Percentiles rank a stretch among this genome's conserved stretches.
These are phyloP conservation scores for Colletotrichum cuscutae DNA, from an alignment of 2,329 filamentous ascomycete species.

Conservation along the genomic window DNA sequence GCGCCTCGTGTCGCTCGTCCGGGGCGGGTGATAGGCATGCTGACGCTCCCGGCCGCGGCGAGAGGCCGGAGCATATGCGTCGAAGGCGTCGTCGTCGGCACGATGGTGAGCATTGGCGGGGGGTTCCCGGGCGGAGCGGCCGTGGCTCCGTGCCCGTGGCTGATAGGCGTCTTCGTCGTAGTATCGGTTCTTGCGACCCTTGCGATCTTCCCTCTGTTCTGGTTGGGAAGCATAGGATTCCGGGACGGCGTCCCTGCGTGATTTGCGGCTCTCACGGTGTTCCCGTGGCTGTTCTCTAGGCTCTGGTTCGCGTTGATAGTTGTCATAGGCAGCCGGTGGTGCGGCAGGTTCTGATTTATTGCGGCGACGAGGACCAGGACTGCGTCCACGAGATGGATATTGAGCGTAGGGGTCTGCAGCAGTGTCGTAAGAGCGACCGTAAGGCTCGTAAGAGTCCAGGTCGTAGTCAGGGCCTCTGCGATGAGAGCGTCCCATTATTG, in stretches of 20 bases:
- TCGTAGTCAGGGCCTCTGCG: conserved; percentile 12
- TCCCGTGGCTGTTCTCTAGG: neutral
- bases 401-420: neutral
- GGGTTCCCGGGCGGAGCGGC: neutral
- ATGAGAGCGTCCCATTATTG: conserved; percentile 23
- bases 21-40: conserved; percentile 30
- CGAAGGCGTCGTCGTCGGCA: conserved; percentile 7
- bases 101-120: neutral
- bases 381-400: conserved; percentile 20
- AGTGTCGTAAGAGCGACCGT: conserved; percentile 4
- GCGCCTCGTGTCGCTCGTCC: conserved; percentile 33
- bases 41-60: conserved; percentile 23
- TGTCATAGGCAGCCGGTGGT: neutral
- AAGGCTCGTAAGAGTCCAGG: conserved; percentile 7
- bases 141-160: conserved; percentile 18
- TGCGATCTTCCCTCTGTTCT: conserved; percentile 2
- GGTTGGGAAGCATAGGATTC: neutral
- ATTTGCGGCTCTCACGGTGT: conserved; percentile 1
- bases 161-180: conserved; percentile 4
- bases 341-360: conserved; percentile 23
- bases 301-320: neutral
- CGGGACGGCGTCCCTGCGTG: neutral
- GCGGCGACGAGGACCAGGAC: conserved; percentile 22
- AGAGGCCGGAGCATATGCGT: conserved; percentile 9
- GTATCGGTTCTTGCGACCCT: neutral